Base-by-base conservation (phyloP, 1,284 basidiomycete species). In the Kwoniella shivajii region DNA sequence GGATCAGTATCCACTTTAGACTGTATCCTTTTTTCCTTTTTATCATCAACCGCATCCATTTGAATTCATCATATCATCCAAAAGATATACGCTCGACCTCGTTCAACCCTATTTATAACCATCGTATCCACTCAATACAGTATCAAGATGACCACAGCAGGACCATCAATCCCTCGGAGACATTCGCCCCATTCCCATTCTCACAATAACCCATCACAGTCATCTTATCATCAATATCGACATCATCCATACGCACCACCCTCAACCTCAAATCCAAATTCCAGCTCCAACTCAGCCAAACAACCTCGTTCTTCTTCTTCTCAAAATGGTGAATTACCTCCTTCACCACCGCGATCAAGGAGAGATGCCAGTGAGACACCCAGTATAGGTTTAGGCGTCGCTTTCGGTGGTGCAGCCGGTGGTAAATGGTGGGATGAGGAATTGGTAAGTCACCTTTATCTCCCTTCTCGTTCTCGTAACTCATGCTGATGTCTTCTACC, bases 391-490 rank as follows among this genome's bases (percentile, higher is more conserved):
- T 58, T 71, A 22, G 59, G 62, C 30, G 58, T 65, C 33, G 69
- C 67, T 14, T 67, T 70, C 42, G 65, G 66, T 20, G 63, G 57
- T 34, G 41, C 50, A 10, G 43, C 41, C 30, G 68, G 70, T 30
- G 66, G 67, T 1, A 74, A 75, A 64, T 75, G 70, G 71, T 76
- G 73, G 71, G 72, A 76, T 45, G 72, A 75, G 46, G 71, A 75
- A 31, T 59, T 76, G 55, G 73, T 74, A 59, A 54, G 67, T 67
- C 3, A 30, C 22, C 27, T n/a, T 22, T 20, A n/a, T n/a, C n/a
- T n/a, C n/a, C n/a, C n/a, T n/a, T n/a, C n/a, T 22, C 9, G 16
- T 16, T 27, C 11, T 20, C 26, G 18, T 27, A 26, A 54, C 11
- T 26, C 48, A 43, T 38, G 33, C 58, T 51, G 37, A 56, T 31